Evolutionary conservation across 2,329 filamentous ascomycete species (phyloP).

Genomic region (Diaporthe sp.): DNA sequence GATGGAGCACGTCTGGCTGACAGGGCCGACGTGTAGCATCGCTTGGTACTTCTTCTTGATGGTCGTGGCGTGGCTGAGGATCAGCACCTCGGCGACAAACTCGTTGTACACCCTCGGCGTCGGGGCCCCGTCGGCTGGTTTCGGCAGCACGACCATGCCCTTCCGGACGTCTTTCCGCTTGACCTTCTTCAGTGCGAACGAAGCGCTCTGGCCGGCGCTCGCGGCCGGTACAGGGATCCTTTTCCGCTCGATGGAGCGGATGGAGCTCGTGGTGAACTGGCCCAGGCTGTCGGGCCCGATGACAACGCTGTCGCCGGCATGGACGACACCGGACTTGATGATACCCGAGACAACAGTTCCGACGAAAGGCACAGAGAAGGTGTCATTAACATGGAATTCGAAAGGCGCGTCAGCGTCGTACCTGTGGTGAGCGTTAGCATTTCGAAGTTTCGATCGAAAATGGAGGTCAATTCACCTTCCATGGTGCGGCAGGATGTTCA

Average conservation of each 20-base stretch:
- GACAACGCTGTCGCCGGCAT: conserved; percentile 89
- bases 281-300: conserved; percentile 92
- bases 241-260: conserved; percentile 95
- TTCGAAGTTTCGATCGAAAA: neutral
- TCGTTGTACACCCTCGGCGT: conserved; percentile 79
- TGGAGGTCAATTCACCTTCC: conserved; percentile 60
- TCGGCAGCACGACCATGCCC: conserved; percentile 96
- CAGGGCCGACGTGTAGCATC: conserved; percentile 96
- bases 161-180: conserved; percentile 94
- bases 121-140: conserved; percentile 76
- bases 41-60: conserved; percentile 98
- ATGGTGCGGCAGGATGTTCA: conserved; percentile 95
- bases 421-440: conserved; percentile 49
- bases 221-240: conserved; percentile 89
- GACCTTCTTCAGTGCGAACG: conserved; percentile 89
- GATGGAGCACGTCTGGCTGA: conserved; percentile 95
- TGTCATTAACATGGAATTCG: conserved; percentile 97
- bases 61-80: conserved; percentile 94
- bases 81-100: conserved; percentile 89
- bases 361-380: conserved; percentile 96
- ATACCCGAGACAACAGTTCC: conserved; percentile 97
- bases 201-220: conserved; percentile 91
- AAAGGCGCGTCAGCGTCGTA: conserved; percentile 91
- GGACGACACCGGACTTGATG: conserved; percentile 87
- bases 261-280: conserved; percentile 86